A percentile compares a stretch with the other conserved stretches of the same genome.
phyloP scores from a whole-genome alignment of 2,329 filamentous ascomycete genomes.

The Fusarium anguioides region DNA sequence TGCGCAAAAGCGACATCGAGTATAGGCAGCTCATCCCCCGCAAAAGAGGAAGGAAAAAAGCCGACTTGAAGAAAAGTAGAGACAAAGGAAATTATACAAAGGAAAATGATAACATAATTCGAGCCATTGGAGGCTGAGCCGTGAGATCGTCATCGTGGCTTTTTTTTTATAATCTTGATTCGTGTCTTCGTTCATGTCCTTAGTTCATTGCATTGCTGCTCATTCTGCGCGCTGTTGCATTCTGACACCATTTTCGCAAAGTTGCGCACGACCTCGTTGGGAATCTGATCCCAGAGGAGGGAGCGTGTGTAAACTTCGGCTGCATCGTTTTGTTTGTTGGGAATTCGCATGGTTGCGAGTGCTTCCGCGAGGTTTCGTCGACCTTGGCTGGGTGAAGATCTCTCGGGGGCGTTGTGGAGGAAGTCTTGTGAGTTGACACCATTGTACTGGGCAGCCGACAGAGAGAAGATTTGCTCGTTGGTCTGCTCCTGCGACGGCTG shows the following conservation, averaged over 20 bases:
- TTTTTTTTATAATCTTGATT: constrained; percentile 43
- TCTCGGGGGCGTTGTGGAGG: constrained; percentile 66
- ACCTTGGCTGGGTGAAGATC: constrained; percentile 66
- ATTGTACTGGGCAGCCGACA: constrained; percentile 90
- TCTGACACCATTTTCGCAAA: constrained; percentile 93
- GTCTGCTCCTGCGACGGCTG: constrained; percentile 86
- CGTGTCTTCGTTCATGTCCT: constrained; percentile 53
- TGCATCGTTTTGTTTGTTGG: constrained; percentile 73
- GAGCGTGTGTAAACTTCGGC: constrained; percentile 94
- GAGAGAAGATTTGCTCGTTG: constrained; percentile 86
- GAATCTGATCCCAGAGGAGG: constrained; percentile 93
- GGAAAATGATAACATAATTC: constrained; percentile 23
- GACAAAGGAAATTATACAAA: constrained; percentile 30
- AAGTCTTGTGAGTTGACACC: constrained; percentile 76
- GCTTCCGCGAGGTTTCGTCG: constrained; percentile 83
- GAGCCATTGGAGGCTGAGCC: constrained; percentile 37
- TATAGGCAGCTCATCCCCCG: constrained; percentile 46
- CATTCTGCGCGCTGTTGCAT: constrained; percentile 64
- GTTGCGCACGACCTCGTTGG: constrained; percentile 88
- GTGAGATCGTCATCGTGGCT: constrained; percentile 52
- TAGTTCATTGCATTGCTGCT: constrained; percentile 57
- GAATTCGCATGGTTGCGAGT: constrained; percentile 79
- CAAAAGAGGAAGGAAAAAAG: constrained; percentile 39
- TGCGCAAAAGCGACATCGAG: constrained; percentile 50
- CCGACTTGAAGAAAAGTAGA: constrained; percentile 37